Evolutionary conservation across 164 flowering plant species (phyloP).

Genomic region (Aristolochia fimbriata): DNA sequence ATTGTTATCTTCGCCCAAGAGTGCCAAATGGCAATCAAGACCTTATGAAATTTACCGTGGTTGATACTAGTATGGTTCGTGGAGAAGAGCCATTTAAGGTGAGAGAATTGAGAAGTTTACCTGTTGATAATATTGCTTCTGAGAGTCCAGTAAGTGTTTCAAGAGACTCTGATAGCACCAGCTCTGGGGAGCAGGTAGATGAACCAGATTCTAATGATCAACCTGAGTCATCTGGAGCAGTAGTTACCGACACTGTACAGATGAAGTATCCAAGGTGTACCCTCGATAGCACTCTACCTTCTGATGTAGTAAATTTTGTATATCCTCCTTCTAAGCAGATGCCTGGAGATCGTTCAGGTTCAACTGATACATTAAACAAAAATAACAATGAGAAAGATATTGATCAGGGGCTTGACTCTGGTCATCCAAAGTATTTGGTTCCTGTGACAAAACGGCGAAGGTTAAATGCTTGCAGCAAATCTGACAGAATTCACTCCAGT

Average conservation of each 20-base stretch:
- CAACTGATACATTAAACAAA: conserved; percentile 5
- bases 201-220: conserved; percentile 12
- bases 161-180: conserved; percentile 21
- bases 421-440: conserved; percentile 16
- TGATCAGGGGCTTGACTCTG: conserved; percentile 24
- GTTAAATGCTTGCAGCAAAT: conserved; percentile 25
- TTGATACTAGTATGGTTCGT: conserved; percentile 51
- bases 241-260: background rate
- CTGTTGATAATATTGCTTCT: conserved; percentile 17
- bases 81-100: conserved; percentile 26
- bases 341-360: conserved; percentile 6
- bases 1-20: conserved; percentile 50
- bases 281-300: background rate
- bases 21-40: conserved; percentile 14
- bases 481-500: conserved; percentile 12
- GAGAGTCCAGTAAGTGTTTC: conserved; percentile 7
- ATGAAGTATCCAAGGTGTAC: conserved; percentile 1
- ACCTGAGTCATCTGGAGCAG: conserved; percentile 9
- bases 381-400: conserved; percentile 15
- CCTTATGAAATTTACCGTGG: conserved; percentile 42
- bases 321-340: conserved; percentile 8
- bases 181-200: conserved; percentile 19
- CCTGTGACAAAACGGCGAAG: conserved; percentile 31
- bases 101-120: conserved; percentile 43
- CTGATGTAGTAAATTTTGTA: conserved; percentile 3